Percentiles rank a stretch among this genome's conserved stretches.
phyloP scores from a whole-genome alignment of 768 basidiomycete genomes.

The Auriscalpium orientale region DNA sequence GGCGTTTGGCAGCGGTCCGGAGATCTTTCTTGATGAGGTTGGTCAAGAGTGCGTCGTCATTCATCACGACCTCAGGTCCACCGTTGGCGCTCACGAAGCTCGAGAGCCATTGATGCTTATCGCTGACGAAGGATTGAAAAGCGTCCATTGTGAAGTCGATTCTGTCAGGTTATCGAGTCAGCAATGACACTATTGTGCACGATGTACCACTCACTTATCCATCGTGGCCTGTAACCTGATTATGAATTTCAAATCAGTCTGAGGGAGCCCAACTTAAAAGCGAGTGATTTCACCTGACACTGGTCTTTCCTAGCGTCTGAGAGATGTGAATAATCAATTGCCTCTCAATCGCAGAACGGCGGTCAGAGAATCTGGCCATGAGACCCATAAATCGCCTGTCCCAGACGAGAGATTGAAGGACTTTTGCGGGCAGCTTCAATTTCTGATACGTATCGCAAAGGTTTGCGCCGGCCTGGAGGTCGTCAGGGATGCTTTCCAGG shows the following conservation, averaged over 20 bases:
- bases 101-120: conserved; percentile 5
- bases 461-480: conserved; percentile 24
- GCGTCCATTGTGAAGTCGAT: too few relatives aligned
- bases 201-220: background rate
- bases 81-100: conserved; percentile 14
- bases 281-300: conserved; percentile 8
- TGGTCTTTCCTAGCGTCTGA: conserved; percentile 13
- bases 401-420: conserved; percentile 21
- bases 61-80: conserved; percentile 12
- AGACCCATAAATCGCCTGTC: conserved; percentile 17
- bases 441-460: conserved; percentile 24
- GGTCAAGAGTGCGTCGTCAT: conserved; percentile 5
- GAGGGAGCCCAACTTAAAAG: background rate
- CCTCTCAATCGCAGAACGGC: conserved; percentile 19
- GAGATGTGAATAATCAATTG: conserved; percentile 22
- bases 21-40: conserved; percentile 5
- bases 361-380: conserved; percentile 14
- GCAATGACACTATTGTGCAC: too few relatives aligned
- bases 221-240: conserved; percentile 5
- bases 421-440: conserved; percentile 19
- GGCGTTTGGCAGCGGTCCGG: conserved; percentile 4
- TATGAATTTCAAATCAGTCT: conserved; percentile 7
- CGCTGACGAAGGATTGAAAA: background rate
- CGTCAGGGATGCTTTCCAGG: conserved; percentile 15
- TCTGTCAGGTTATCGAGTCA: too few relatives aligned